Percentiles rank a stretch among this genome's conserved stretches.
Evolutionary conservation across 495 filamentous ascomycete species (phyloP).

Genomic region (Penicillium cinerascens): DNA sequence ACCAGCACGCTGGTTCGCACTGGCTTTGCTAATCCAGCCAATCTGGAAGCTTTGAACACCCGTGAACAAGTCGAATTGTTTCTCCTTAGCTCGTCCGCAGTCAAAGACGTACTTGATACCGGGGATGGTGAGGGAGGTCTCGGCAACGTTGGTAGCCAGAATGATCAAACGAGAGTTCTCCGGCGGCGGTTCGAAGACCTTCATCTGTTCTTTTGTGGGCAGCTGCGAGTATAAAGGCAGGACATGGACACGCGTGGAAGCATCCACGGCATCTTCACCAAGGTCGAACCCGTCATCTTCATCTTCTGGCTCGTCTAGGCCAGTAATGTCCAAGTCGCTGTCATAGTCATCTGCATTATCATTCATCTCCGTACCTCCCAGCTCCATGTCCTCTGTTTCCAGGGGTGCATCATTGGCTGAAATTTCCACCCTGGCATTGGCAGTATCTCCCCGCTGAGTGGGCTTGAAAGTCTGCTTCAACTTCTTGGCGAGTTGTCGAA

Average conservation of each 20-base stretch:
- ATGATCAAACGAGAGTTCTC: conserved; percentile 84
- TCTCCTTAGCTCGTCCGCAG: conserved; percentile 86
- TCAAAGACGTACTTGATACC: conserved; percentile 96
- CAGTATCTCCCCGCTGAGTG: conserved; percentile 47
- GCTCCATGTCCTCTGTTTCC: conserved; percentile 84
- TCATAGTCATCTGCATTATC: conserved; percentile 41
- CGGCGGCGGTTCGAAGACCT: conserved; percentile 86
- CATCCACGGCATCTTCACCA: conserved; percentile 59
- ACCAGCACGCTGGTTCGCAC: conserved; percentile 86
- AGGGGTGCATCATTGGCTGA: conserved; percentile 74
- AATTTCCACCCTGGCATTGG: conserved; percentile 65
- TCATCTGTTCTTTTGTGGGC: conserved; percentile 88
- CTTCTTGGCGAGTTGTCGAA: conserved; percentile 69
- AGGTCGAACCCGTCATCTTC: conserved; percentile 60
- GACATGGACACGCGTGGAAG: conserved; percentile 71
- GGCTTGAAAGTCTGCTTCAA: conserved; percentile 69
- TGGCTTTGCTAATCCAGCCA: conserved; percentile 96
- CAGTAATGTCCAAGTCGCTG: conserved; percentile 47
- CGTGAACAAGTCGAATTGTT: conserved; percentile 74
- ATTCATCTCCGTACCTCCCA: conserved; percentile 57
- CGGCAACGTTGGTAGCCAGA: conserved; percentile 93
- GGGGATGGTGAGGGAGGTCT: conserved; percentile 95
- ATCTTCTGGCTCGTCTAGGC: conserved; percentile 41
- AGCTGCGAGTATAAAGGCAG: conserved; percentile 91
- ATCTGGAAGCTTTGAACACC: conserved; percentile 95